Base-by-base conservation (phyloP, 495 filamentous ascomycete genomes). In the Penicillium antarcticum region DNA sequence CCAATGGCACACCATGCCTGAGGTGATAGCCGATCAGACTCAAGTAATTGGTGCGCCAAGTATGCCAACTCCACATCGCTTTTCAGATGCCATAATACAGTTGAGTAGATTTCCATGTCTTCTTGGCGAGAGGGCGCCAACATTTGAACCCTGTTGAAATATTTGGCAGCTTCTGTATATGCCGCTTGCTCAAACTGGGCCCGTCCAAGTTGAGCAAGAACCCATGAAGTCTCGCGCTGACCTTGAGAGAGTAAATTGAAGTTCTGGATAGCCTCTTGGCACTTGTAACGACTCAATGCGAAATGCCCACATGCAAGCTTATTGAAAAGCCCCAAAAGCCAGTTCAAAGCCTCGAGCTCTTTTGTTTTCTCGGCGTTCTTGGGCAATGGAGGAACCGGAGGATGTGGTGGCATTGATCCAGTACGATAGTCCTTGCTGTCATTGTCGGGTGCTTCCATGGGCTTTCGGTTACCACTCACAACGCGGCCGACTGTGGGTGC, bases 71-170 rank as follows among this genome's bases (percentile, higher is more conserved):
- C 89, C 6, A 89, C 86, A 55, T 97, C 94, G 57, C 85, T 87
- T 64, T 95, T 94, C 53, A 96, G 74, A 64, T 95, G 89, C 94
- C 94, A 98, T 7, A 98, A 82, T n/a, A 92, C 84, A 11, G 95
- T 97, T 3, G 92, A 97, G 67, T 94, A 98, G 17, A 96, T 85
- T 61, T 98, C 94, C 92, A 97, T 96, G 60, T 96, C 92, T 56
- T 92, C 87, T 40, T 91, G 75, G 16, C 87, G 82, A 4, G 88
- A 86, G 6, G 91, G 91, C 19, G 87, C 83, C 40, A 92, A 72
- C 33, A 81, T 75, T 51, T 87, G 86, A 29, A 97, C 79, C 37
- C 85, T 81, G 34, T 82, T 71, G 67, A 95, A 98, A 57, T 83
- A 84, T 58, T 87, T 90, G 58, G 95, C 92, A 5, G 94, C 89